Conservation (phyloP, 164 flowering plant genomes). For the Cinnamomum chago region DNA sequence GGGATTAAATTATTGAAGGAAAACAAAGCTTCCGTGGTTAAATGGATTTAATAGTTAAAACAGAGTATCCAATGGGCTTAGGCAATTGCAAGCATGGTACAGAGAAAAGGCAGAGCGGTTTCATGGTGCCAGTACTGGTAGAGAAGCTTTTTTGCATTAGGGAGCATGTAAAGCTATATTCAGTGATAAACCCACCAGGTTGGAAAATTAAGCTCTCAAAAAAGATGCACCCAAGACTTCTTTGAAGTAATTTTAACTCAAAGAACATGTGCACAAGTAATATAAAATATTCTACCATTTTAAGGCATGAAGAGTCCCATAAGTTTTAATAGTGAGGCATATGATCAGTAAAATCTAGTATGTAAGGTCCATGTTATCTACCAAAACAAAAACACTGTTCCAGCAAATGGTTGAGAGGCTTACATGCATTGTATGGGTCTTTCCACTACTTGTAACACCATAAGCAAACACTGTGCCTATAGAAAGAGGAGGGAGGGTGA, state of each 20-base stretch:
- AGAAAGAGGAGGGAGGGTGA: constrained; percentile 4
- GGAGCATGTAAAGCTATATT: too few species aligned
- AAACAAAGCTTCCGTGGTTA: too few species aligned
- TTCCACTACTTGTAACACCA: constrained; percentile 78
- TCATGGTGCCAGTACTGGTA: too few species aligned
- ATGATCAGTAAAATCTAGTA: background rate
- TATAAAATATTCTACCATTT: background rate
- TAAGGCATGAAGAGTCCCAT: background rate
- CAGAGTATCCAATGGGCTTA: too few species aligned
- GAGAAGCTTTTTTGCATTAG: too few species aligned
- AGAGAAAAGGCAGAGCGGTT: too few species aligned
- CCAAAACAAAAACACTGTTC: background rate
- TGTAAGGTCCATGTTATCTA: constrained; percentile 1
- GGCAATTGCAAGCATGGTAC: too few species aligned
- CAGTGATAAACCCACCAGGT: too few species aligned
- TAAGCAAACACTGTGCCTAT: constrained; percentile 71
- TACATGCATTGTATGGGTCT: constrained; percentile 78
- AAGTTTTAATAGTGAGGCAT: background rate
- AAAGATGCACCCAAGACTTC: background rate
- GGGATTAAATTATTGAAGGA: too few species aligned
- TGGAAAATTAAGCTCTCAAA: background rate
- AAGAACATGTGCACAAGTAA: background rate
- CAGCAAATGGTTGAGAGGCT: constrained; percentile 17
- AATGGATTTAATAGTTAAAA: too few species aligned
- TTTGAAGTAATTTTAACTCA: background rate